phyloP scores from a whole-genome alignment of 1,284 basidiomycete species.

The Heterobasidion irregulare region DNA sequence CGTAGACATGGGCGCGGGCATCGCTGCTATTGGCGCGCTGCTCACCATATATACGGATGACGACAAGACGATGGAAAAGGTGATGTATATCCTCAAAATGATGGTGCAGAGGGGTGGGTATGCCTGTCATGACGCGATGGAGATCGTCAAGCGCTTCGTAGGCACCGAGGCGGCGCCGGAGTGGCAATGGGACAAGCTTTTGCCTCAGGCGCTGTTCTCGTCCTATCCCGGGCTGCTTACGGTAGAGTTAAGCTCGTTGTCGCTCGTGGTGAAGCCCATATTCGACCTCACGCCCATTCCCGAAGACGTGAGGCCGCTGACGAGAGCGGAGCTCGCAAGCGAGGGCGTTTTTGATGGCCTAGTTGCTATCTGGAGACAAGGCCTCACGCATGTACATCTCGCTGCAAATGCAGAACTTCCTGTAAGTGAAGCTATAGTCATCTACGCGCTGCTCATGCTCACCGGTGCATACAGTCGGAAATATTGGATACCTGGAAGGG shows the following conservation, averaged over 20 bases:
- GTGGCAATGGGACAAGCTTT: conserved; percentile 41
- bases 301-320: conserved; percentile 45
- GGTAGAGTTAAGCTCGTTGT: conserved; percentile 42
- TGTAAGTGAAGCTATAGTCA: conserved; percentile 23
- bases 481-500: conserved; percentile 33
- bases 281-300: conserved; percentile 42
- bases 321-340: conserved; percentile 43
- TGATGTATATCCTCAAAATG: conserved; percentile 40
- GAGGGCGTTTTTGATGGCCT: conserved; percentile 46
- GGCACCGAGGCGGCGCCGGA: conserved; percentile 18
- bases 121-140: conserved; percentile 44
- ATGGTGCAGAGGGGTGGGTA: conserved; percentile 49
- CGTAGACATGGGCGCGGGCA: conserved; percentile 54
- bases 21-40: conserved; percentile 44
- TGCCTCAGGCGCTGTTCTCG: conserved; percentile 49
- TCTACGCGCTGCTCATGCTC: conserved; percentile 6
- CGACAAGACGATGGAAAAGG: conserved; percentile 30
- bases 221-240: conserved; percentile 52
- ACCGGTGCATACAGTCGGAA: conserved; percentile 18
- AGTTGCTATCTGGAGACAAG: conserved; percentile 47
- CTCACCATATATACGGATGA: conserved; percentile 30
- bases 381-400: conserved; percentile 34
- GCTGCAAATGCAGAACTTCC: conserved; percentile 27
- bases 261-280: conserved; percentile 36
- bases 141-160: conserved; percentile 41